Conservation (phyloP, 2,329 filamentous ascomycete genomes). For the Paracorniculantispora psalliotae region DNA sequence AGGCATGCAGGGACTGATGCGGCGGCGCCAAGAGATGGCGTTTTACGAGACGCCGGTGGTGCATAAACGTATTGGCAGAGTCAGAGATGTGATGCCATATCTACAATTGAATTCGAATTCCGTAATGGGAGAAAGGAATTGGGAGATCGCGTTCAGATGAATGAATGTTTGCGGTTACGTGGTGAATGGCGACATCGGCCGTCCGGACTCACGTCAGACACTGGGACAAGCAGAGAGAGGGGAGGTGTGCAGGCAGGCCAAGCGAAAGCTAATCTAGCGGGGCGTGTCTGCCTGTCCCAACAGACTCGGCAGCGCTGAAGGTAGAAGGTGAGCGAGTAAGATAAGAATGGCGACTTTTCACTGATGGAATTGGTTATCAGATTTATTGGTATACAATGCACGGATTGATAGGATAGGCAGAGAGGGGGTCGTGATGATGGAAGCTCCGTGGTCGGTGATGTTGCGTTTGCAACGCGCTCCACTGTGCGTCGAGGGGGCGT, state of each 20-base stretch:
- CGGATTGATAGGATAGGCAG: too few species aligned
- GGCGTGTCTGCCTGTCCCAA: neutral
- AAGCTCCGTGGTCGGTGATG: constrained; percentile 8
- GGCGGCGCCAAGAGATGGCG: too few species aligned
- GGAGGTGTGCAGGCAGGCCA: neutral
- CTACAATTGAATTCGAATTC: too few species aligned
- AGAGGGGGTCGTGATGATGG: neutral
- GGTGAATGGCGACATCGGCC: constrained; percentile 2
- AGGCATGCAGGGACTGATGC: too few species aligned
- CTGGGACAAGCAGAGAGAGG: neutral
- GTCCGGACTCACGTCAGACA: constrained; percentile 1
- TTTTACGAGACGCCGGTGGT: too few species aligned
- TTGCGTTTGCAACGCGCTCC: constrained; percentile 3
- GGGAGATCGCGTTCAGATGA: neutral
- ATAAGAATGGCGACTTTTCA: too few species aligned
- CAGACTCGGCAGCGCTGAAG: too few species aligned
- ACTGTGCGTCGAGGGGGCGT: neutral
- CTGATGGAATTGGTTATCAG: neutral
- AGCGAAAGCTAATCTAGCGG: constrained; percentile 1
- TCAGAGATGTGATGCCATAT: too few species aligned
- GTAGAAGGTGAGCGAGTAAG: too few species aligned
- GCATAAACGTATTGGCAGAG: too few species aligned
- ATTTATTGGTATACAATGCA: too few species aligned
- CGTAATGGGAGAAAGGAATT: too few species aligned
- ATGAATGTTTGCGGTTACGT: neutral